Conservation (phyloP, 176 grass and related monocot genomes). For the Cymbopogon citratus region DNA sequence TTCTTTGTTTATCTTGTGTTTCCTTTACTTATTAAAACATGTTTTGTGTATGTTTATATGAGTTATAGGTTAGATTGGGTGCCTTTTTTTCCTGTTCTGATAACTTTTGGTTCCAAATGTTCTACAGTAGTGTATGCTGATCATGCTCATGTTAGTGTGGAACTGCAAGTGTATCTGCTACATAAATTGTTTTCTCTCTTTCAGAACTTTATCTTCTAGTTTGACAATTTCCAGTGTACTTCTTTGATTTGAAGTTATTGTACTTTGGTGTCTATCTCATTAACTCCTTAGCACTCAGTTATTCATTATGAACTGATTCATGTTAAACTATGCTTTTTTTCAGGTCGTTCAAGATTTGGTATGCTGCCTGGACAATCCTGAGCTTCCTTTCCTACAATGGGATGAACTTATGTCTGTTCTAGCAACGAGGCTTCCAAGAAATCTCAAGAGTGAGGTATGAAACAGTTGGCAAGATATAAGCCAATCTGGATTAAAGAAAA, state of each 20-base stretch:
- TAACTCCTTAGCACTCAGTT: neutral
- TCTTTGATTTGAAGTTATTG: neutral
- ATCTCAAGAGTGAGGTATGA: slow-evolving; percentile 77
- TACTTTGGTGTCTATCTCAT: neutral
- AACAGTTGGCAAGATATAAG: slow-evolving; percentile 12
- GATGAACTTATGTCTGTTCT: slow-evolving; percentile 97
- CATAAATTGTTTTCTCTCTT: neutral
- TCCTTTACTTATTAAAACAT: neutral
- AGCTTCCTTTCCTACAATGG: slow-evolving; percentile 97
- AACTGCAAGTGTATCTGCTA: neutral
- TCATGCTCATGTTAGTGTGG: neutral
- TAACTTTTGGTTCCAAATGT: neutral
- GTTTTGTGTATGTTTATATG: neutral
- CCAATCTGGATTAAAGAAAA: slow-evolving; percentile 2
- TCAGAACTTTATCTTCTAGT: slow-evolving; percentile 7
- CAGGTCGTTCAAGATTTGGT: slow-evolving; percentile 83
- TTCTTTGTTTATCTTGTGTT: slow-evolving; percentile 3
- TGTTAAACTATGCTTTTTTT: slow-evolving; percentile 22
- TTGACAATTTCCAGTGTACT: neutral
- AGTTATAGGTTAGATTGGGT: neutral
- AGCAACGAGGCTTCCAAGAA: slow-evolving; percentile 79
- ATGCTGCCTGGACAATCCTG: slow-evolving; percentile 62
- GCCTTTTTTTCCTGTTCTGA: neutral
- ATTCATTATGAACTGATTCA: neutral
- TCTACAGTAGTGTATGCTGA: neutral